phyloP scores from a whole-genome alignment of 148 eudicot genomes.

The Rhododendron mucronatum region DNA sequence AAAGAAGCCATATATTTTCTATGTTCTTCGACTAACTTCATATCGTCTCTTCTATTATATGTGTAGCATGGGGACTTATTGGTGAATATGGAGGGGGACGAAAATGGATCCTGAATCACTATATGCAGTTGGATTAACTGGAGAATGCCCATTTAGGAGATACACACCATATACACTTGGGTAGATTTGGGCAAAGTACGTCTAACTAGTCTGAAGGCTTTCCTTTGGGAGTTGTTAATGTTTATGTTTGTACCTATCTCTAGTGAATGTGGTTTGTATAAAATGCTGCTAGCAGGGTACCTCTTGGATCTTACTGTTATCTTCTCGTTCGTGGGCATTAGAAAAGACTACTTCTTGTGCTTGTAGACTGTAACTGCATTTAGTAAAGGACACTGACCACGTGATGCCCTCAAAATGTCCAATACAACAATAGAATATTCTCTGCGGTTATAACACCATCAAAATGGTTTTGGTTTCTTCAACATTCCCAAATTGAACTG shows the following conservation, averaged over 20 bases:
- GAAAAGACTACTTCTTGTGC: background rate
- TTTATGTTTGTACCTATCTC: background rate
- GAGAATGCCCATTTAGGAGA: background rate
- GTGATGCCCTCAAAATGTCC: background rate
- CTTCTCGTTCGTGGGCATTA: background rate
- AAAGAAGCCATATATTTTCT: background rate
- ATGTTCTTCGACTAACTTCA: background rate
- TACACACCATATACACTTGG: background rate
- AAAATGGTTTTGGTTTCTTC: background rate
- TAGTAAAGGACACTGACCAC: background rate
- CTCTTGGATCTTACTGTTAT: background rate
- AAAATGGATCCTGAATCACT: background rate
- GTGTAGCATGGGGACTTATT: background rate
- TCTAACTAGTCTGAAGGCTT: background rate
- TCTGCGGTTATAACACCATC: background rate
- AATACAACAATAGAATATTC: background rate
- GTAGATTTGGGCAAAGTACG: background rate
- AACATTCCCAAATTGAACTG: background rate
- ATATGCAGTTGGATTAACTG: background rate
- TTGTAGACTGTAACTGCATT: background rate
- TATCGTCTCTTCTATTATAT: background rate
- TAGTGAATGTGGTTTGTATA: background rate
- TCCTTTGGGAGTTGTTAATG: background rate
- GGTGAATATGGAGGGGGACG: background rate
- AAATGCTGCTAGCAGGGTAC: slow-evolving; percentile 1